Base-by-base conservation (phyloP, 202 grass and related monocot species). In the Panicum hallii region DNA sequence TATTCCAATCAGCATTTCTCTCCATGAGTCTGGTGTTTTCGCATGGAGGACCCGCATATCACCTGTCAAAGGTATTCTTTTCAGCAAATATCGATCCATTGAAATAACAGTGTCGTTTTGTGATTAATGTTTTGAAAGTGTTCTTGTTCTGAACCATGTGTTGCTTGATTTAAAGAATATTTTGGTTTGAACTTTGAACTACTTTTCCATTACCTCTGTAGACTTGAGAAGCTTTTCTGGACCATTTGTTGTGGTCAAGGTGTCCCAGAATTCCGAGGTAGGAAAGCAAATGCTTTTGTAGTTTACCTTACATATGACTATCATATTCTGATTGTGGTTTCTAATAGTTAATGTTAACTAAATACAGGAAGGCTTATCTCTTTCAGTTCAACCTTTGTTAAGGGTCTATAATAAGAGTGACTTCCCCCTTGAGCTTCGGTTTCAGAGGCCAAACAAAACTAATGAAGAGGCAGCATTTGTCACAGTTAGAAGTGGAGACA, bases 171-270 rank as follows among this genome's bases (percentile, higher is more conserved):
- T 11, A 6, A 46, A 78, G 57, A 53, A 20, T 30, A 2, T 61
- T 63, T 56, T 83, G 40, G 34, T 70, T 67, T 49, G 32, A 50
- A 68, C 13, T 15, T 49, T 49, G 12, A 30, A 54, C 19, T 57
- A 56, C 54, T 56, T 56, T 36, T 56, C 55, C 16, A 52, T 78
- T 56, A 74, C 40, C 79, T 73, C 30, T 84, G 41, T 85, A 97
- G 94, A 92, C 78, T 82, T 80, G 36, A 93, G 85, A 90, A 93
- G 82, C 66, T 88, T 90, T 79, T 89, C 94, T 84, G 94, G 94
- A 66, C 91, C 94, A 90, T 93, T 91, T 97, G 67, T 93, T 91
- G 94, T 92, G 67, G 85, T 88, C 54, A 92, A 97, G 73, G 91
- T 97, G 80, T 91, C 75, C 75, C 92, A 92, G 55, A 79, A 88